Evolutionary conservation across 768 basidiomycete species (phyloP), one percentile per base, ranked within the genome.

Genomic region (Boletus reticulatus): DNA sequence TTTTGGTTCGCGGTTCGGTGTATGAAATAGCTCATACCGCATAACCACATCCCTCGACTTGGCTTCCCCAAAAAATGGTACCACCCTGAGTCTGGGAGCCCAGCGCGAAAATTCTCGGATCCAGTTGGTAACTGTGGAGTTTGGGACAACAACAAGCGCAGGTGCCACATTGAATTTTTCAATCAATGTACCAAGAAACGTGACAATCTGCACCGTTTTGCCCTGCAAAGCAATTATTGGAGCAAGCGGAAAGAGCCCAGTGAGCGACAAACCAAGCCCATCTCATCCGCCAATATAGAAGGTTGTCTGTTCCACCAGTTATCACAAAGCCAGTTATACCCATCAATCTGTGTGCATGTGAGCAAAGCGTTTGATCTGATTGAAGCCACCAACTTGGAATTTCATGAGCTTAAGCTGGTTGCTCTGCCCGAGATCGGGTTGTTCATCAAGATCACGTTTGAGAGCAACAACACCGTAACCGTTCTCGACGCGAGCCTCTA

Each of bases 91-190:
- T 37, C 75, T 72, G 14, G 86, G 86, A 1, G 84, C 84, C 75
- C 80, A 82, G 56, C 87, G 83, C 63, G 91, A 87, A 60, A 98
- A 93, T 68, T 99, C 97, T 34, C 97, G 80, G 14, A 96, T 83
- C 96, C 95, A 97, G 62, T 93, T 97, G 6, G 88, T 88, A 59
- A 98, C 88, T 0, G 95, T 97, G 13, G 94, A 96, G 67, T 99
- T 97, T 1, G 97, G 97, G 6, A 98, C 97, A 6, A 97, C 87
- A 12, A 99, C 85, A 14, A 99, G 80, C 37, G 84, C 86, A 4
- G 97, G 97, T 52, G 79, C 87, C 0, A 85, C 85, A 2, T 81
- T 63, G 60, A 80, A 84, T 22, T 78, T 75, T 36, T 74, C 69
- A 37, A 78, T 76, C 48, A 88, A 80, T 48, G 79, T 80, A 24